These are phyloP conservation scores for Aspergillus udagawae DNA, from an alignment of 2,329 filamentous ascomycete species.

Conservation along the genomic window DNA sequence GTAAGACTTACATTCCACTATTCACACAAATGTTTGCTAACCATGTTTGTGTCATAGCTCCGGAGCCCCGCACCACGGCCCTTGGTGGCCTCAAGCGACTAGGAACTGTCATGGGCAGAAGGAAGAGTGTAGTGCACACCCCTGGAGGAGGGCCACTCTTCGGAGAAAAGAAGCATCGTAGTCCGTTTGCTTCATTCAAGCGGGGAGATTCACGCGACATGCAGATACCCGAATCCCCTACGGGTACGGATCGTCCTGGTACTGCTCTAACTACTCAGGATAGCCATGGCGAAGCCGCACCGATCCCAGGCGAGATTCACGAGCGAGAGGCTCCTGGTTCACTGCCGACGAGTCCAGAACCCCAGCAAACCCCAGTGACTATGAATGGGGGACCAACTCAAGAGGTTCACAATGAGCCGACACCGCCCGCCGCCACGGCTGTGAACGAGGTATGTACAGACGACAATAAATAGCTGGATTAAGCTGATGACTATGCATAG, in stretches of 20 bases:
- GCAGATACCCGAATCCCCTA: conserved; percentile 34
- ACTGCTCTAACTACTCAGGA: conserved; percentile 27
- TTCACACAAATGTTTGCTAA: conserved; percentile 4
- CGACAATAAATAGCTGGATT: background rate
- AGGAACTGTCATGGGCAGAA: conserved; percentile 46
- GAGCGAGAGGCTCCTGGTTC: conserved; percentile 19
- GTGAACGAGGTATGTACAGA: conserved; percentile 20
- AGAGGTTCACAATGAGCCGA: conserved; percentile 13
- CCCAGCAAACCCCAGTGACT: conserved; percentile 15
- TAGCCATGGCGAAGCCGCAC: conserved; percentile 16
- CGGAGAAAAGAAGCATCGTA: conserved; percentile 40
- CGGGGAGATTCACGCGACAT: conserved; percentile 37
- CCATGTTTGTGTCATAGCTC: conserved; percentile 22
- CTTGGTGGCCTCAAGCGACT: conserved; percentile 44
- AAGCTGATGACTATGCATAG: conserved; percentile 15
- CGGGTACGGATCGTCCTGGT: conserved; percentile 28
- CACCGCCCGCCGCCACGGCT: conserved; percentile 17
- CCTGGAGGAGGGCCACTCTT: conserved; percentile 24
- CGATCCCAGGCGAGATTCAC: conserved; percentile 24
- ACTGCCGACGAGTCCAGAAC: conserved; percentile 17
- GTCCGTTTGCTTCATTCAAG: conserved; percentile 42
- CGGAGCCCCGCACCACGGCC: conserved; percentile 39
- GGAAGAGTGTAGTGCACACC: conserved; percentile 41
- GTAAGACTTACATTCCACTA: conserved; percentile 24
- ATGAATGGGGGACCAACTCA: conserved; percentile 26